A percentile compares a stretch with the other conserved stretches of the same genome.
Evolutionary conservation across 345 rosid genomes (phyloP).

Genomic region (Aquilaria yunnanensis): DNA sequence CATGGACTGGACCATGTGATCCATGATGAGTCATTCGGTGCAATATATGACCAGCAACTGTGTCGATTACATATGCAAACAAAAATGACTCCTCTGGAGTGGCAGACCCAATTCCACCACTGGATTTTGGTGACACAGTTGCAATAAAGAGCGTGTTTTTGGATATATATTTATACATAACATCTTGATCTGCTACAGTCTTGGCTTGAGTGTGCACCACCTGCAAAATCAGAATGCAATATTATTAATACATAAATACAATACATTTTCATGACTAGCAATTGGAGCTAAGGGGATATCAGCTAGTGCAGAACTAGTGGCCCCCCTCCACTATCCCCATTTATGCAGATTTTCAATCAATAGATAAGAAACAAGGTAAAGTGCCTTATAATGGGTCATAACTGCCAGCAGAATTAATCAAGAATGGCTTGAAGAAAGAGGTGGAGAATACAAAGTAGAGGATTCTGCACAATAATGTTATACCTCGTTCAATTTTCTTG

Average conservation of each 20-base stretch:
- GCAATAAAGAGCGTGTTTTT: conserved; percentile 85
- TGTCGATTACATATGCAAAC: conserved; percentile 84
- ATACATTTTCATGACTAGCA: too few species aligned
- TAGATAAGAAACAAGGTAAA: too few species aligned
- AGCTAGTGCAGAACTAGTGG: too few species aligned
- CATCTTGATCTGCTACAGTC: conserved; percentile 77
- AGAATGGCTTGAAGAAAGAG: too few species aligned
- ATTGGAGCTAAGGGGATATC: too few species aligned
- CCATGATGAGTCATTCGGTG: conserved; percentile 96
- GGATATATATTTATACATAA: conserved; percentile 86
- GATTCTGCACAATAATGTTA: background rate
- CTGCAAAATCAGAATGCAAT: conserved; percentile 29
- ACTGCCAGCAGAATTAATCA: too few species aligned
- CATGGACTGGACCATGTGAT: conserved; percentile 88
- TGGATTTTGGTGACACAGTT: conserved; percentile 83
- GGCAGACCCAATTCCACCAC: conserved; percentile 78
- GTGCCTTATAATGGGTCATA: too few species aligned
- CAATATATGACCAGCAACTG: conserved; percentile 84
- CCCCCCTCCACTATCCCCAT: too few species aligned
- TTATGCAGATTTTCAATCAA: too few species aligned
- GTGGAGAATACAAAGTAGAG: conserved; percentile 1
- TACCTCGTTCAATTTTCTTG: conserved; percentile 84
- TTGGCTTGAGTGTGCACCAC: conserved; percentile 99
- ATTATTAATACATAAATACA: too few species aligned
- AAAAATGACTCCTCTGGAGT: conserved; percentile 85